Base-by-base conservation (phyloP, 148 eudicot species). In the Agrostemma githago region DNA sequence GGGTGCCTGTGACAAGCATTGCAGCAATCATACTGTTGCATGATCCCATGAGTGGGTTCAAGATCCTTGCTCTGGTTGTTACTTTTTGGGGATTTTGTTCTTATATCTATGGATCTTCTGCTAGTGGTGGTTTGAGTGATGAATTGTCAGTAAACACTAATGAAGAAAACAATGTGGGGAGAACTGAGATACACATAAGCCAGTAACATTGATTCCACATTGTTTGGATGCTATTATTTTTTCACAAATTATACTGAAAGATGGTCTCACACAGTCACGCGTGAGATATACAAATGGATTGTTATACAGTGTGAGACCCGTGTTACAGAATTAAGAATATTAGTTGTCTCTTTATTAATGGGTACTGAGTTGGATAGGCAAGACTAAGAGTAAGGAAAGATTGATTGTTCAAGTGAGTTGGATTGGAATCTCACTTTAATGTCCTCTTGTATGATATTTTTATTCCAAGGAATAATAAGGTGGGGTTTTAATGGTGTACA, bases 1-100 rank as follows among this genome's bases (percentile, higher is more conserved):
- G 97, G 80, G 94, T 91, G 42, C 97, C 97, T 6, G 75, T 91
- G 38, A 91, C 97, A 34, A 89, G 94, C 70, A 72, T 91, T 17
- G 97, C 97, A 8, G 97, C 97, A 7, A 93, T 91, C 42, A 79
- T 89, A 70, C 68, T 91, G 72, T 76, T 91, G 75, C 68, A 82
- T 4, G 97, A 89, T 16, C 89, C 97, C 0, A 84, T 88, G 88
- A 86, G 15, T 26, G 34, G 34, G 34, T 26, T 26, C 34, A 26
- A 26, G 34, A 26, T 26, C 34, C 34, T 26, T 26, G 56, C 56
- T 9, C 9, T 51, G 56, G 4, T 51, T 51, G 56, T 51, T 51
- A 51, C 56, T 10, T 51, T 51, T 15, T 51, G 56, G 56, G 56
- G 56, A 2, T 51, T 51, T 11, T 51, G 56, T 51, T 51, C 56